These are phyloP conservation scores for Apostasia shenzhenica DNA, from an alignment of 106 monocot genomes.

Conservation along the genomic window DNA sequence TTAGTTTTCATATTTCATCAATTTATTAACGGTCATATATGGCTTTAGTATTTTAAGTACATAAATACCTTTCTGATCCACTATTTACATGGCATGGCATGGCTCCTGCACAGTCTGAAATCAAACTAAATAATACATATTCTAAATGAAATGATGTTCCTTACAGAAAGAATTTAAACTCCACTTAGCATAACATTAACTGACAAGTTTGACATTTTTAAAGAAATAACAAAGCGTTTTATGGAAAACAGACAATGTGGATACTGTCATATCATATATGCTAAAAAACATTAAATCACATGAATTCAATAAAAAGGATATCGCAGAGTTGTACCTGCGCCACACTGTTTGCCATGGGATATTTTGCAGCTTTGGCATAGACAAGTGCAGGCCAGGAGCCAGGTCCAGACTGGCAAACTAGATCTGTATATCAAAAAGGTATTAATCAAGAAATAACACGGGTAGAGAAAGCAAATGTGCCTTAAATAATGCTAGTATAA, in stretches of 20 bases:
- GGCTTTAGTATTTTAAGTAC: too few relatives aligned
- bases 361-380: constrained; percentile 75
- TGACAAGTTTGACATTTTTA: neutral
- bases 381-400: constrained; percentile 84
- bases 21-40: too few relatives aligned
- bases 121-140: neutral
- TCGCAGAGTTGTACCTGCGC: constrained; percentile 67
- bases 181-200: neutral
- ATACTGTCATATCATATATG: too few relatives aligned
- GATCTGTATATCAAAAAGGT: constrained; percentile 50
- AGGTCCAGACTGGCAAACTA: constrained; percentile 95
- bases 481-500: neutral
- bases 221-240: neutral
- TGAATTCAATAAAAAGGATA: constrained; percentile 5
- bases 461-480: too few relatives aligned
- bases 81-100: neutral
- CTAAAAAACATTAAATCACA: neutral
- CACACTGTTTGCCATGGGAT: constrained; percentile 96
- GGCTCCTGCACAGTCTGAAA: neutral
- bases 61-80: too few relatives aligned
- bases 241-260: neutral
- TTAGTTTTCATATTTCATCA: too few relatives aligned
- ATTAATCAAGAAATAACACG: neutral
- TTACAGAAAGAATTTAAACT: too few relatives aligned
- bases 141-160: neutral